These are phyloP conservation scores for Citrus maxima DNA, from an alignment of 345 rosid genomes.

Conservation along the genomic window DNA sequence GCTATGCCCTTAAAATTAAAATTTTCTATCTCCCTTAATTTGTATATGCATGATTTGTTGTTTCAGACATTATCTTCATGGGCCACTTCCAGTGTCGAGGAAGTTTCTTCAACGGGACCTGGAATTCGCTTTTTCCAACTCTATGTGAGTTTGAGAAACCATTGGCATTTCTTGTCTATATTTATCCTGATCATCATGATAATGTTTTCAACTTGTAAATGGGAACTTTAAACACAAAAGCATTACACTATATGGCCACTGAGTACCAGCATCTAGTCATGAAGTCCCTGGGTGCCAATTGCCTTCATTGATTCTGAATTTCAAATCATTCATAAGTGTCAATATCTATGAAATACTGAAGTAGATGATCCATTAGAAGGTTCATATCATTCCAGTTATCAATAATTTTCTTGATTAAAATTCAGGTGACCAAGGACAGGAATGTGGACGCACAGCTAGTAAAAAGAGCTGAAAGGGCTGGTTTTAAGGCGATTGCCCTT, in stretches of 20 bases:
- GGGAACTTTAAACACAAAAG: not conserved
- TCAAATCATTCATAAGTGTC: not conserved
- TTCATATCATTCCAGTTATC: not conserved
- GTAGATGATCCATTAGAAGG: not conserved
- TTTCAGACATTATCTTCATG: slow-evolving; percentile 83
- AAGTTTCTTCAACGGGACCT: slow-evolving; percentile 92
- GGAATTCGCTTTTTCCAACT: slow-evolving; percentile 96
- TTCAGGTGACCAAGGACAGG: slow-evolving; percentile 82
- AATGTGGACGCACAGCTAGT: slow-evolving; percentile 80
- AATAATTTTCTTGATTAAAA: not conserved
- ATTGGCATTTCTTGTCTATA: not conserved
- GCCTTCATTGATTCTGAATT: not conserved
- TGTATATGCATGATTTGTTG: slow-evolving; percentile 10
- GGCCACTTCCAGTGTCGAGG: slow-evolving; percentile 95
- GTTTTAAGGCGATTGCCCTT: slow-evolving; percentile 91
- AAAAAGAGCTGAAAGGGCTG: slow-evolving; percentile 89
- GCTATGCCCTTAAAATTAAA: not conserved
- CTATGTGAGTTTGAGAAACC: slow-evolving; percentile 51
- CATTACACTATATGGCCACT: not conserved
- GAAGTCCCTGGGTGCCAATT: not conserved
- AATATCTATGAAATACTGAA: not conserved
- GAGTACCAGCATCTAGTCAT: not conserved
- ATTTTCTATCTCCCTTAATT: not conserved
- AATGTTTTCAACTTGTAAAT: not conserved
- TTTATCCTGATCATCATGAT: not conserved